Percentiles rank a stretch among this genome's conserved stretches.
Evolutionary conservation across 768 basidiomycete genomes (phyloP).

Genomic region (Agrocybe pediades): DNA sequence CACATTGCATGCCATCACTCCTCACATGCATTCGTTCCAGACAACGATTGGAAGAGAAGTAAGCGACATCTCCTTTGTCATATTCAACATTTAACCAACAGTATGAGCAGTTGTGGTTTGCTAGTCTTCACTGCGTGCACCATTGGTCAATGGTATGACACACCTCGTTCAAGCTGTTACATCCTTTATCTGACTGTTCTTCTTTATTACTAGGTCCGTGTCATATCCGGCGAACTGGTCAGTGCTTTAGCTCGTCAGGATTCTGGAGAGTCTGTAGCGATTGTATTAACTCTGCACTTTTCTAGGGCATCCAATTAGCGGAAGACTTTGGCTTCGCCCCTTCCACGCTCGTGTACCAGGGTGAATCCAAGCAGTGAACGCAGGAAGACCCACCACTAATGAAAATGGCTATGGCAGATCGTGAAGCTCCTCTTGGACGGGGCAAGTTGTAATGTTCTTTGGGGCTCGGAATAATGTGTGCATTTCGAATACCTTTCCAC

Average conservation of each 20-base stretch:
- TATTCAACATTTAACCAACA: not conserved
- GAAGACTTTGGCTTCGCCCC: slow-evolving; percentile 88
- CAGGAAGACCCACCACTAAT: slow-evolving; percentile 8
- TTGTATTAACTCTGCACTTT: not conserved
- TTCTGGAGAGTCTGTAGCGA: slow-evolving; percentile 2
- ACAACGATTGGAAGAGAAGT: slow-evolving; percentile 88
- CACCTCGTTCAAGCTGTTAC: not conserved
- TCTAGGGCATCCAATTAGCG: slow-evolving; percentile 63
- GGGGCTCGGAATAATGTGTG: not conserved
- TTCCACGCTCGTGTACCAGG: slow-evolving; percentile 78
- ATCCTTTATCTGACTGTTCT: slow-evolving; percentile 6
- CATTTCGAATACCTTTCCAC: no score
- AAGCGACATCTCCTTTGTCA: slow-evolving; percentile 7
- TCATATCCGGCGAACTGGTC: slow-evolving; percentile 83
- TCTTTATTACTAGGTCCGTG: slow-evolving; percentile 57
- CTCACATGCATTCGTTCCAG: slow-evolving; percentile 70
- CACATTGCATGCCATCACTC: slow-evolving; percentile 79
- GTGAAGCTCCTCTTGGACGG: slow-evolving; percentile 62
- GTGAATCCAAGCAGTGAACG: slow-evolving; percentile 31
- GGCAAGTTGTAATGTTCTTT: slow-evolving; percentile 62
- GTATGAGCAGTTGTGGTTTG: slow-evolving; percentile 77
- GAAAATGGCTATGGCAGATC: slow-evolving; percentile 31
- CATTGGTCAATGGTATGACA: slow-evolving; percentile 84
- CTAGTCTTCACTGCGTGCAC: slow-evolving; percentile 83
- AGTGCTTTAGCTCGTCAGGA: slow-evolving; percentile 19